These are phyloP conservation scores for Alternaria postmessia DNA, from an alignment of 2,329 filamentous ascomycete genomes.

Conservation along the genomic window DNA sequence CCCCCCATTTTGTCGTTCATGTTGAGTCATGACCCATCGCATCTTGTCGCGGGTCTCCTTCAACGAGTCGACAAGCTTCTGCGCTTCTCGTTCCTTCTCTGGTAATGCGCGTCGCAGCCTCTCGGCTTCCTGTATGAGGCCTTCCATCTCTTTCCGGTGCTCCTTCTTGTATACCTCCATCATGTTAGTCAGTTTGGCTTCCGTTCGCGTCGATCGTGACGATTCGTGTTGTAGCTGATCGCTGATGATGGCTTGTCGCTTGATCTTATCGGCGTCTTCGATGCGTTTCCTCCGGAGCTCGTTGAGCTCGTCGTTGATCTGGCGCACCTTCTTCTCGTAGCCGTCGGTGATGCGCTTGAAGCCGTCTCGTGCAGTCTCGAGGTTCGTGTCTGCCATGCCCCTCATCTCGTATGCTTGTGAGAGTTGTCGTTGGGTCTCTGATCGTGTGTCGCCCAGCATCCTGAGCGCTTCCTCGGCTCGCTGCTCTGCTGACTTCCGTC, in stretches of 20 bases:
- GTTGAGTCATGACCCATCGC: slow-evolving; percentile 69
- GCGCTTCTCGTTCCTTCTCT: slow-evolving; percentile 68
- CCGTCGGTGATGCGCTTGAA: slow-evolving; percentile 72
- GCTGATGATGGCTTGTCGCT: slow-evolving; percentile 70
- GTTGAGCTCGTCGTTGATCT: slow-evolving; percentile 59
- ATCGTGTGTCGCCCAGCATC: slow-evolving; percentile 69
- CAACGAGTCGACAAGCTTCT: slow-evolving; percentile 65
- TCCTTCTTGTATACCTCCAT: slow-evolving; percentile 72
- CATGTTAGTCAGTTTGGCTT: slow-evolving; percentile 66
- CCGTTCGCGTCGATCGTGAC: slow-evolving; percentile 66
- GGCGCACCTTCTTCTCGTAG: slow-evolving; percentile 56
- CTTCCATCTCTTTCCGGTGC: slow-evolving; percentile 68
- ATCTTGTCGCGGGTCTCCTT: slow-evolving; percentile 71
- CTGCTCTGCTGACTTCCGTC: slow-evolving; percentile 66
- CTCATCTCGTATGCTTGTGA: slow-evolving; percentile 62
- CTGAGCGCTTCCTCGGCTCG: slow-evolving; percentile 68
- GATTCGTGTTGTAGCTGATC: slow-evolving; percentile 78
- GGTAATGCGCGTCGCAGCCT: slow-evolving; percentile 64
- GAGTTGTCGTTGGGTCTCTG: slow-evolving; percentile 68
- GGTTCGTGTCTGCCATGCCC: slow-evolving; percentile 66
- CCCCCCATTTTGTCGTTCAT: slow-evolving; percentile 29
- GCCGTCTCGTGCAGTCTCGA: slow-evolving; percentile 73
- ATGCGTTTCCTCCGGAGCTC: slow-evolving; percentile 40
- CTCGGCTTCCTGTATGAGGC: slow-evolving; percentile 66
- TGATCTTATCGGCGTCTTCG: slow-evolving; percentile 47